phyloP scores from a whole-genome alignment of 768 basidiomycete species.

The Lactifluus rugatus region DNA sequence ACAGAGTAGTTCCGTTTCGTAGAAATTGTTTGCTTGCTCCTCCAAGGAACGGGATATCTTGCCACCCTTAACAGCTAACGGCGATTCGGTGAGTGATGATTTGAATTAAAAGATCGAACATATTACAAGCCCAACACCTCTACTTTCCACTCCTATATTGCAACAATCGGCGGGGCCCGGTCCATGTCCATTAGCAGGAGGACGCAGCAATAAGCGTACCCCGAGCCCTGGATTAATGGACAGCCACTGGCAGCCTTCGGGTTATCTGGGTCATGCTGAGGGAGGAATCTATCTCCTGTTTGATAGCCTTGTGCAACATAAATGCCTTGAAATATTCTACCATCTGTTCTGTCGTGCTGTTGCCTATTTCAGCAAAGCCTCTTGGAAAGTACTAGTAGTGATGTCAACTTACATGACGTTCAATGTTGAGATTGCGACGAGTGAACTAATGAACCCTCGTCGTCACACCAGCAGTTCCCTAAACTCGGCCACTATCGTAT shows the following conservation, averaged over 20 bases:
- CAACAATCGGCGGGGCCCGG: conserved; percentile 10
- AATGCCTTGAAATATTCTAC: neutral
- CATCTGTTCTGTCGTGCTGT: neutral
- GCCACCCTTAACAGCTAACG: conserved; percentile 4
- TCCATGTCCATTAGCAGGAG: too few species aligned
- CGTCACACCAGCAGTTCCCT: conserved; percentile 17
- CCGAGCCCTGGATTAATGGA: conserved; percentile 21
- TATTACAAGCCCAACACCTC: conserved; percentile 7
- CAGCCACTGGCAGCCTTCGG: conserved; percentile 17
- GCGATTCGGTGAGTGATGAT: neutral
- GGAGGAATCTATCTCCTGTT: neutral
- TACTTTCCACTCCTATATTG: conserved; percentile 3
- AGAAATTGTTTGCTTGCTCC: neutral
- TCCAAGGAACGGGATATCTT: conserved; percentile 3
- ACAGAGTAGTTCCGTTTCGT: neutral
- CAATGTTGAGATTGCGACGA: conserved; percentile 11
- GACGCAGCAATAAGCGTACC: neutral
- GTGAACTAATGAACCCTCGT: conserved; percentile 16
- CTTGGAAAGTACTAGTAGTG: neutral
- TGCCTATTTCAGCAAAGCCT: neutral
- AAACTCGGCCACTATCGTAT: neutral
- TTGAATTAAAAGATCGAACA: neutral
- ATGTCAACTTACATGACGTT: conserved; percentile 9
- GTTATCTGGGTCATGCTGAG: conserved; percentile 20
- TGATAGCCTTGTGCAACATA: conserved; percentile 2